These are phyloP conservation scores for Chrysanthemum lavandulifolium DNA, from an alignment of 129 eudicot genomes.

Conservation along the genomic window DNA sequence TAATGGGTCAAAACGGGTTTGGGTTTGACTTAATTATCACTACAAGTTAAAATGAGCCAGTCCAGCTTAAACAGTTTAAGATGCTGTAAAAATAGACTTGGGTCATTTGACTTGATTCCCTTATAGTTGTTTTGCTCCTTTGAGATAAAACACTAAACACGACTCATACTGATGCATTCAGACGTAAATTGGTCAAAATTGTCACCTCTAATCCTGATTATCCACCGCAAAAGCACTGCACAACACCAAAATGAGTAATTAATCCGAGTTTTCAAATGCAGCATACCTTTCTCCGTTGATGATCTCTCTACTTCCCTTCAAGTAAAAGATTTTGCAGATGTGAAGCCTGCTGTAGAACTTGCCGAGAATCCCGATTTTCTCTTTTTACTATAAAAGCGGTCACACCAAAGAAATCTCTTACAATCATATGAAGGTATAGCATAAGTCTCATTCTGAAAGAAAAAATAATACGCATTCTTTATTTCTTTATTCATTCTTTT, in stretches of 20 bases:
- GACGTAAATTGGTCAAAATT: background rate
- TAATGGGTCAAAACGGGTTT: too few relatives aligned
- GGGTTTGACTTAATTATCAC: too few relatives aligned
- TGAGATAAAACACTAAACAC: too few relatives aligned
- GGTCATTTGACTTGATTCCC: too few relatives aligned
- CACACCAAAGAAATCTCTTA: background rate
- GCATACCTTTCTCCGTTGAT: conserved; percentile 85
- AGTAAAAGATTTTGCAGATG: conserved; percentile 65
- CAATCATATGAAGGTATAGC: background rate
- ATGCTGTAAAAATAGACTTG: too few relatives aligned
- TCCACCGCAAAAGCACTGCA: background rate
- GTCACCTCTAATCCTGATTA: background rate
- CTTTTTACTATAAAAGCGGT: conserved; percentile 33
- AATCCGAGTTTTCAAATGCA: conserved; percentile 33
- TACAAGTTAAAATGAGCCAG: too few relatives aligned
- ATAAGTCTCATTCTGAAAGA: background rate
- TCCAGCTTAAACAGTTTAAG: too few relatives aligned
- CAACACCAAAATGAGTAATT: background rate
- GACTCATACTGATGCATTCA: background rate
- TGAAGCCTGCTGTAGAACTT: conserved; percentile 66
- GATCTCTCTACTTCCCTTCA: conserved; percentile 66
- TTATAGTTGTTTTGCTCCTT: too few relatives aligned
- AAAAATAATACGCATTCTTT: conserved; percentile 5
- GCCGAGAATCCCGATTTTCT: conserved; percentile 62
- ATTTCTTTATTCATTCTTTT: background rate